Conservation (phyloP, 2,329 filamentous ascomycete species). For the Neoarthrinium moseri region DNA sequence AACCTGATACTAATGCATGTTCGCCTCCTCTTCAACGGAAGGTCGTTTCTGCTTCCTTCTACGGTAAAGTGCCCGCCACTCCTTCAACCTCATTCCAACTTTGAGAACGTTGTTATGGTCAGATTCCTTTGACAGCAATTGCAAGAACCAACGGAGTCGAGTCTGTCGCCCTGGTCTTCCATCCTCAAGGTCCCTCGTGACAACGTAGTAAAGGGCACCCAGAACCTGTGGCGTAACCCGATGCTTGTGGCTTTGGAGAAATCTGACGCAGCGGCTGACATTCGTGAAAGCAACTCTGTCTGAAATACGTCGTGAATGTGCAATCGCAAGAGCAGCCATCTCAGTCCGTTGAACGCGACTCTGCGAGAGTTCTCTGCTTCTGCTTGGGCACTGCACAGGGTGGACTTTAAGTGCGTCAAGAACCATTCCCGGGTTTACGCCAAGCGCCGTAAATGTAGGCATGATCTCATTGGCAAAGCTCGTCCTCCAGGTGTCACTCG, state of each 20-base stretch:
- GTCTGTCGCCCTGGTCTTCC: slow-evolving; percentile 30
- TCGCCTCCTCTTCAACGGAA: not conserved
- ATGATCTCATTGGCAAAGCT: slow-evolving; percentile 17
- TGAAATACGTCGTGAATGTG: slow-evolving; percentile 18
- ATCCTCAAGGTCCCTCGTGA: slow-evolving; percentile 34
- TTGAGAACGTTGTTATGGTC: slow-evolving; percentile 23
- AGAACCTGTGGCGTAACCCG: slow-evolving; percentile 22
- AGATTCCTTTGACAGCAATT: slow-evolving; percentile 24
- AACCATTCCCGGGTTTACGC: slow-evolving; percentile 14
- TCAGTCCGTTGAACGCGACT: not conserved
- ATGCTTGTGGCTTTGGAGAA: slow-evolving; percentile 22
- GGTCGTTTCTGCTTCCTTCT: not conserved
- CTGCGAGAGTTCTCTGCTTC: not conserved
- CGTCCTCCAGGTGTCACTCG: slow-evolving; percentile 19
- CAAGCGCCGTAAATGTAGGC: slow-evolving; percentile 14
- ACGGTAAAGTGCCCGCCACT: slow-evolving; percentile 10
- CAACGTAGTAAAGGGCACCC: slow-evolving; percentile 28
- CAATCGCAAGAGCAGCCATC: slow-evolving; percentile 15
- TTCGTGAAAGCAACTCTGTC: slow-evolving; percentile 24
- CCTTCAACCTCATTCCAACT: slow-evolving; percentile 15
- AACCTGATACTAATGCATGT: too few relatives aligned
- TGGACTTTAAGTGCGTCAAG: slow-evolving; percentile 15
- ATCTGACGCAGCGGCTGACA: slow-evolving; percentile 29
- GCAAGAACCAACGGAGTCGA: slow-evolving; percentile 35
- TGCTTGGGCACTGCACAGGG: not conserved